These are phyloP conservation scores for Eucalyptus victrix DNA, from an alignment of 345 rosid genomes.

Conservation along the genomic window DNA sequence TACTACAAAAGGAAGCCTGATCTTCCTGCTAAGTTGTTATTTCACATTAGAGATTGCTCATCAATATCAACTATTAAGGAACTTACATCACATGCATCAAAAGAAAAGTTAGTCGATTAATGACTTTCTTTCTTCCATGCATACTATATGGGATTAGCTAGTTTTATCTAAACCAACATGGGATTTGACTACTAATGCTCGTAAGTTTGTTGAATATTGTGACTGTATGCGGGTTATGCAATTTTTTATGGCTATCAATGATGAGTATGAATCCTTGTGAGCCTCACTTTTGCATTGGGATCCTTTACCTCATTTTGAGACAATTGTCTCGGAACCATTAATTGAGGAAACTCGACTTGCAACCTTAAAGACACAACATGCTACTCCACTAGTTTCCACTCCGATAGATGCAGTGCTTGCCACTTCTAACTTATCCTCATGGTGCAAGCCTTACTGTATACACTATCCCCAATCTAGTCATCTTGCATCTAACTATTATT, in stretches of 20 bases:
- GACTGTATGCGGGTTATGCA: background rate
- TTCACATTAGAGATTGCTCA: too few species aligned
- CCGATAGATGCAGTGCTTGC: background rate
- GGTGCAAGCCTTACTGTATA: background rate
- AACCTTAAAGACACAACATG: background rate
- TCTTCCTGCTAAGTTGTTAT: too few species aligned
- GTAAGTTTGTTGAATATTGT: background rate
- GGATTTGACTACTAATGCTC: background rate
- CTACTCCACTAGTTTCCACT: background rate
- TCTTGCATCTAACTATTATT: too few species aligned
- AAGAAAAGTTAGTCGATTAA: too few species aligned
- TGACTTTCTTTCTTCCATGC: too few species aligned
- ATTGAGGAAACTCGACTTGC: background rate
- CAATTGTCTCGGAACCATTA: background rate
- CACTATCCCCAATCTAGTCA: accelerated
- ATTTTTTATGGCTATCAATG: background rate
- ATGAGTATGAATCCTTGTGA: background rate
- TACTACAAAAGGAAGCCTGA: too few species aligned
- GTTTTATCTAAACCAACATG: background rate
- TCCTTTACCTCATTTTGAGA: background rate
- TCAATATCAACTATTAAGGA: too few species aligned
- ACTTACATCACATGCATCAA: accelerated
- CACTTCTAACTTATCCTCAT: too few species aligned
- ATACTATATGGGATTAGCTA: too few species aligned
- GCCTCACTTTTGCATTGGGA: background rate